Base-by-base conservation (phyloP, 108 stramenopile genomes). In the Bacterosira constricta region DNA sequence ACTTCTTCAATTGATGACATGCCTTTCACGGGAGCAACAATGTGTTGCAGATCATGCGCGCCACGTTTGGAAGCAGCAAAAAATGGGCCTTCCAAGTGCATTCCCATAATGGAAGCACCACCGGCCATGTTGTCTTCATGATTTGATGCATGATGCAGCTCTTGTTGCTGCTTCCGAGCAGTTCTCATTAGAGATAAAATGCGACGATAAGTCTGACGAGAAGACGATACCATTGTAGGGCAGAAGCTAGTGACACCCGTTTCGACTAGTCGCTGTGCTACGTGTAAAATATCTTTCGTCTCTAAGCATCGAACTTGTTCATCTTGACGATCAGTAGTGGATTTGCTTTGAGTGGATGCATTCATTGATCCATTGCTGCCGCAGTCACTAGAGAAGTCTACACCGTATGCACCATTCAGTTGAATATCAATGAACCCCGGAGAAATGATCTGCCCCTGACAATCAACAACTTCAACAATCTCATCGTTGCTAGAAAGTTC, bases 21-120 rank as follows among this genome's bases (percentile, higher is more conserved):
- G 34, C 73, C 78, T 13, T 47, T 30, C 18, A 41, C 13, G 2
- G 76, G 65, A 17, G 74, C 32, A 44, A 37, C n/a, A 45, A 83
- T 77, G 46, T 80, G 63, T 34, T 42, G 58, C 10, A 30, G 12
- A 23, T 81, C 76, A 50, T 88, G 86, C 1, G 86, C 86, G 13
- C 86, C 86, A 31, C 67, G 69, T 60, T 80, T 80, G 4, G 50
- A 46, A 23, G 26, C 62, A 23, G 62, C 66, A 49, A 88, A 85
- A 63, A 83, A 83, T 13, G 86, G 86, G 17, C 86, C 86, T 63
- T 84, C 86, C 2, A 87, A 60, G 63, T 87, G 86, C 69, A 82
- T 63, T 1, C 86, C 86, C 10, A 87, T 45, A 23, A 84, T 67
- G 11, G 7, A 72, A 10, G 81, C 79, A 9, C 77, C 50, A 17